Percentiles rank a stretch among this genome's conserved stretches.
Evolutionary conservation across 2,329 filamentous ascomycete species (phyloP).

Genomic region (Coniella vitis): DNA sequence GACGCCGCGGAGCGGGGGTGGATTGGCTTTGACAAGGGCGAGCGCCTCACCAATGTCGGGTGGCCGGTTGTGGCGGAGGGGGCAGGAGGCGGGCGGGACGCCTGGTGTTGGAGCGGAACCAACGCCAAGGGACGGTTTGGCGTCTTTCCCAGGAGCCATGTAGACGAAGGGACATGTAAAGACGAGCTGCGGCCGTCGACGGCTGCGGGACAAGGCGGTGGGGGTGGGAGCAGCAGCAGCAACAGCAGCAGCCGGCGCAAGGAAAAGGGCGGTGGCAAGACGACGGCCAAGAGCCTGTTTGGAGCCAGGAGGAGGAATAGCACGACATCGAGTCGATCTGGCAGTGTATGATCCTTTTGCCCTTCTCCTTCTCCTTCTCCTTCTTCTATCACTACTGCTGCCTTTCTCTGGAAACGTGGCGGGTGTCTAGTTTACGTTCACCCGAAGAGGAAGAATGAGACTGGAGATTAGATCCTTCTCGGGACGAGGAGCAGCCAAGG

Average conservation of each 20-base stretch:
- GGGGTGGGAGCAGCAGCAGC: background rate
- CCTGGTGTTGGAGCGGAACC: constrained; percentile 31
- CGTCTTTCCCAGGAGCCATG: constrained; percentile 24
- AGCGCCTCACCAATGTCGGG: constrained; percentile 58
- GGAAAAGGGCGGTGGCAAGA: constrained; percentile 6
- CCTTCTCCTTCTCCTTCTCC: too few relatives aligned
- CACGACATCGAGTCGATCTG: constrained; percentile 3
- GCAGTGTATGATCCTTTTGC: too few relatives aligned
- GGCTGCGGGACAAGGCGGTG: background rate
- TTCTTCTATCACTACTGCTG: too few relatives aligned
- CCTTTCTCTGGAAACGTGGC: too few relatives aligned
- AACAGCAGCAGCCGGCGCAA: constrained; percentile 1
- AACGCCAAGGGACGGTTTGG: constrained; percentile 28
- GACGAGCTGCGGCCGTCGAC: constrained; percentile 4
- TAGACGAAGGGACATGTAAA: constrained; percentile 6
- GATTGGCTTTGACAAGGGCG: constrained; percentile 59
- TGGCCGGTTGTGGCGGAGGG: constrained; percentile 27
- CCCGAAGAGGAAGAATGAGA: too few relatives aligned
- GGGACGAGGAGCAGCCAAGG: too few relatives aligned
- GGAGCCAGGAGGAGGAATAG: constrained; percentile 7
- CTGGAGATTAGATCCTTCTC: too few relatives aligned
- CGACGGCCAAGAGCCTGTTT: constrained; percentile 4
- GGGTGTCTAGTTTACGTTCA: too few relatives aligned
- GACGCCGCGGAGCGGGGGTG: constrained; percentile 35
- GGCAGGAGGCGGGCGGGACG: constrained; percentile 18